A percentile compares a stretch with the other conserved stretches of the same genome.
Conservation (phyloP, 208 protist species). For the Leishmania martiniquensis region DNA sequence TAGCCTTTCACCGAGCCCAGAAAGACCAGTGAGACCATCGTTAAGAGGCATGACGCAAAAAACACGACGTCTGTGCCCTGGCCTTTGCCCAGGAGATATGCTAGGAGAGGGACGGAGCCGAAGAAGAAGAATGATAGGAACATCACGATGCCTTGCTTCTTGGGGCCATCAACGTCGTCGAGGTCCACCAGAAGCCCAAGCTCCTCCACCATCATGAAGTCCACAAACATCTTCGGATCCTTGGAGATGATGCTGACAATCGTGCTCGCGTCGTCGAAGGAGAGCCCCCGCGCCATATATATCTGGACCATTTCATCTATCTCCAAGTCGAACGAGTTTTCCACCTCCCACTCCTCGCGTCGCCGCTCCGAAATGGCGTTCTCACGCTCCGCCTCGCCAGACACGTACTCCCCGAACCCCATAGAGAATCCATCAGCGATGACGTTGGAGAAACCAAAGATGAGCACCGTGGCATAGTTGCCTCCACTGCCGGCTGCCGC, state of each 20-base stretch:
- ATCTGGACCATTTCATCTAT: conserved; percentile 95
- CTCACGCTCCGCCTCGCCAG: conserved; percentile 91
- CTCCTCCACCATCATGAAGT: conserved; percentile 96
- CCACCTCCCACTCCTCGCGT: conserved; percentile 95
- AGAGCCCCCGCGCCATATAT: conserved; percentile 93
- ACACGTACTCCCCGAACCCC: conserved; percentile 96
- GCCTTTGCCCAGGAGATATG: conserved; percentile 76
- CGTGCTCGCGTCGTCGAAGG: conserved; percentile 85
- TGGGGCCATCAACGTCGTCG: conserved; percentile 73
- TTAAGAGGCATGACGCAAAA: conserved; percentile 80
- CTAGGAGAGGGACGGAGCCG: conserved; percentile 89
- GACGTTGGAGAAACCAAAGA: conserved; percentile 95
- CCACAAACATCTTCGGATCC: conserved; percentile 94
- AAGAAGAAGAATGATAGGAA: conserved; percentile 95
- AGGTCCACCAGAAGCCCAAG: conserved; percentile 87
- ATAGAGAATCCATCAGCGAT: conserved; percentile 95
- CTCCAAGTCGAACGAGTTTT: conserved; percentile 94
- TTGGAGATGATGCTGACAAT: conserved; percentile 95
- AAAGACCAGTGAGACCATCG: conserved; percentile 69
- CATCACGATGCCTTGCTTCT: conserved; percentile 93
- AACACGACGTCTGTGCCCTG: conserved; percentile 80
- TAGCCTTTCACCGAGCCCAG: conserved; percentile 90
- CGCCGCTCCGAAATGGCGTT: conserved; percentile 84
- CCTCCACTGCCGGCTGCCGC: conserved; percentile 89
- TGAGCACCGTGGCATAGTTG: conserved; percentile 80